Evolutionary conservation across 148 eudicot genomes (phyloP).

Genomic region (Salicornia ramosissima): DNA sequence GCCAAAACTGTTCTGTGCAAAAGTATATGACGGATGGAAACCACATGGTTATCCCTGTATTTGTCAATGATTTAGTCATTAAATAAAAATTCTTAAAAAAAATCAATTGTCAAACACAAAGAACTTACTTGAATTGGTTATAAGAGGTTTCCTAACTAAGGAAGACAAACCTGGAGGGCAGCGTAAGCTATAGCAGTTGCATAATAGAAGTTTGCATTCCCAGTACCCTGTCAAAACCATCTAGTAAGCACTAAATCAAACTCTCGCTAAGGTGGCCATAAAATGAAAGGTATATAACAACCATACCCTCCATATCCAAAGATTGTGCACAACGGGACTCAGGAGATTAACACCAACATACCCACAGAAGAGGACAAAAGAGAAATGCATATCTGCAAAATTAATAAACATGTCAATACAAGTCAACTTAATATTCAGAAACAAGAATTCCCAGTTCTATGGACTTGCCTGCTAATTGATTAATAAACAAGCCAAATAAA

Average conservation of each 20-base stretch:
- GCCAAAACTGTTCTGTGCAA: not conserved
- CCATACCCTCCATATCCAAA: conserved; percentile 99
- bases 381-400: conserved; percentile 79
- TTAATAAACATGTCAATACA: conserved; percentile 14
- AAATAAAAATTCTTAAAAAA: not conserved
- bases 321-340: conserved; percentile 95
- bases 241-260: conserved; percentile 11
- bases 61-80: not conserved
- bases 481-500: conserved; percentile 65
- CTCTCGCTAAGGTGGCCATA: not conserved
- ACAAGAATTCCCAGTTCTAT: not conserved
- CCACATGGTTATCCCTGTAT: not conserved
- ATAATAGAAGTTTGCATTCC: conserved; percentile 96
- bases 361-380: conserved; percentile 90
- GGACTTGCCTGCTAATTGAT: conserved; percentile 76
- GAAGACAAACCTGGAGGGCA: conserved; percentile 74
- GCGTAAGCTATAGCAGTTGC: conserved; percentile 87
- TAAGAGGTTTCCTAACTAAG: not conserved
- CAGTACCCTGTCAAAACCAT: conserved; percentile 71
- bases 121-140: not conserved
- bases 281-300: not conserved
- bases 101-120: conserved; percentile 7
- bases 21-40: not conserved
- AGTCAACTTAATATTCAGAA: not conserved
- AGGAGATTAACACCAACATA: conserved; percentile 84